Evolutionary conservation across 176 grass and related monocot genomes (phyloP).

Genomic region (Chrysopogon serrulatus): DNA sequence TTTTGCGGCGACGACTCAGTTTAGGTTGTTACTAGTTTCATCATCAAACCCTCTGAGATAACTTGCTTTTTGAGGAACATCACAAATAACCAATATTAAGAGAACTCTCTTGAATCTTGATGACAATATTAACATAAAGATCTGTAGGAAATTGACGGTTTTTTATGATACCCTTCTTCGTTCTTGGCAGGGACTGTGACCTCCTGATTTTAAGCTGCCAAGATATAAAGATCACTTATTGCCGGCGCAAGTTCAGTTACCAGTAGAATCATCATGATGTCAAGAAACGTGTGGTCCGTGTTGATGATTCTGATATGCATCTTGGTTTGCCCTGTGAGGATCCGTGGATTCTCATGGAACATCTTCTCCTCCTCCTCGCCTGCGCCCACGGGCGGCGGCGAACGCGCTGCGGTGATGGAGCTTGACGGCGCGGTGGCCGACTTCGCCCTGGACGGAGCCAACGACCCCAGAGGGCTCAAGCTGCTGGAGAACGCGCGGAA

Average conservation of each 20-base stretch:
- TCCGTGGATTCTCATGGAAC: conserved; percentile 29
- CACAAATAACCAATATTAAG: neutral
- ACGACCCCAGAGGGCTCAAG: conserved; percentile 39
- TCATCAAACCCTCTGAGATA: neutral
- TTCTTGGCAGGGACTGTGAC: conserved; percentile 12
- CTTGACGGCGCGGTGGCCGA: conserved; percentile 27
- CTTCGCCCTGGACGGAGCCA: conserved; percentile 44
- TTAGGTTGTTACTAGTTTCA: conserved; percentile 18
- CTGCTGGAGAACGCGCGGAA: conserved; percentile 72
- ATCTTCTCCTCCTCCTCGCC: conserved; percentile 16
- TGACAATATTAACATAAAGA: neutral
- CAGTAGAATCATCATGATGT: neutral
- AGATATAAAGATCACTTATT: neutral
- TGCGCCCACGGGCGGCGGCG: neutral
- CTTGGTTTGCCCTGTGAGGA: neutral
- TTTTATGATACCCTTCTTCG: conserved; percentile 17
- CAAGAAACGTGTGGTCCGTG: neutral
- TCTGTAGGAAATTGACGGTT: neutral
- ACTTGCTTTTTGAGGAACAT: neutral
- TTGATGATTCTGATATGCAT: conserved; percentile 15
- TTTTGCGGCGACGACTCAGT: neutral
- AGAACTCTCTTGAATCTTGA: neutral
- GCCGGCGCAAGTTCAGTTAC: neutral
- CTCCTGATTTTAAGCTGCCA: neutral
- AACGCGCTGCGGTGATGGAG: conserved; percentile 9